Conservation (phyloP, 345 rosid species). For the Lenwebbia sp. region DNA sequence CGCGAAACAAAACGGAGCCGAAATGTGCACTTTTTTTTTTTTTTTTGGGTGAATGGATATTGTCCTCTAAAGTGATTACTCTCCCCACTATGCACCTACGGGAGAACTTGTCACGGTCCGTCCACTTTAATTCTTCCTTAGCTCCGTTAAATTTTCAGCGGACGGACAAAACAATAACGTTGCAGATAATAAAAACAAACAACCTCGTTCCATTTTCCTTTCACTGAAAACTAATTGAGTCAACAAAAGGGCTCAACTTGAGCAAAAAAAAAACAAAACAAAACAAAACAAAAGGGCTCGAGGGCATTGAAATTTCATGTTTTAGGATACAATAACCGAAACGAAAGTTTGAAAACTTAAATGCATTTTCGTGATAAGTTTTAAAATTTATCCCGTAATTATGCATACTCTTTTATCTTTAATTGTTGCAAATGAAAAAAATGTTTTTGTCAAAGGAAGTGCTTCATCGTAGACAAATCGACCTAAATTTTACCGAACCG, state of each 20-base stretch:
- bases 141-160: background rate
- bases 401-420: background rate
- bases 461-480: background rate
- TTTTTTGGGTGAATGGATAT: too few species aligned
- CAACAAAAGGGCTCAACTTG: background rate
- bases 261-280: too few species aligned
- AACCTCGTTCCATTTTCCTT: background rate
- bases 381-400: fast-evolving
- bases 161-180: background rate
- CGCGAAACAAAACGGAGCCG: too few species aligned
- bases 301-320: background rate
- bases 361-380: fast-evolving
- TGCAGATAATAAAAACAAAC: too few species aligned
- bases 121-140: background rate
- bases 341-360: background rate
- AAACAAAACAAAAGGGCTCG: too few species aligned
- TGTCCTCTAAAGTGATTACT: background rate
- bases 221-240: fast-evolving
- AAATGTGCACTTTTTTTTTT: background rate
- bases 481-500: background rate
- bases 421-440: background rate
- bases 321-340: fast-evolving
- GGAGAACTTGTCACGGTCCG: background rate
- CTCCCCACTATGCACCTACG: background rate
- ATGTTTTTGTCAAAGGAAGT: background rate